Conservation (phyloP, 129 eudicot genomes). For the Saussurea involucrata region DNA sequence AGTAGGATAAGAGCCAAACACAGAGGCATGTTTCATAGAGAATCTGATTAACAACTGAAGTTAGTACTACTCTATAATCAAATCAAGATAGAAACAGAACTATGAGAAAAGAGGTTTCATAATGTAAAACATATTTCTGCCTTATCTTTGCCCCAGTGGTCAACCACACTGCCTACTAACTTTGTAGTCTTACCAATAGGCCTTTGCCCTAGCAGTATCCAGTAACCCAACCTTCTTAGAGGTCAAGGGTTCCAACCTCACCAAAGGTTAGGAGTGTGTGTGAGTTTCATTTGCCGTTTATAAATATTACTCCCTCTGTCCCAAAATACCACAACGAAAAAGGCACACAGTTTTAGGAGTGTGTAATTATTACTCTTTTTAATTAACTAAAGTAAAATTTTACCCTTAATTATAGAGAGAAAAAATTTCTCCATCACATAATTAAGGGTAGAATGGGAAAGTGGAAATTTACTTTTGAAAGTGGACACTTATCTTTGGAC, state of each 20-base stretch:
- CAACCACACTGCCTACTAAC: neutral
- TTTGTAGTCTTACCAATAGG: neutral
- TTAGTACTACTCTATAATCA: neutral
- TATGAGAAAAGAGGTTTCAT: neutral
- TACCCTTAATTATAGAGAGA: too few relatives aligned
- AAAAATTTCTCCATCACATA: too few relatives aligned
- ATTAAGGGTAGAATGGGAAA: too few relatives aligned
- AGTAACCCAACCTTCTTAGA: neutral
- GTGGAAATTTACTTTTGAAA: too few relatives aligned
- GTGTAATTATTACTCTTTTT: too few relatives aligned
- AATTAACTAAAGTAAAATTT: too few relatives aligned
- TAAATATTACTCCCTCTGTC: too few relatives aligned
- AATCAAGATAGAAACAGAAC: neutral
- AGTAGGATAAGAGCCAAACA: constrained; percentile 94
- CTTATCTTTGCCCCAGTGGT: neutral
- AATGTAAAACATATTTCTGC: neutral
- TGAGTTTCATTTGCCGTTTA: neutral
- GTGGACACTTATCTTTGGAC: too few relatives aligned
- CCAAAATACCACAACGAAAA: too few relatives aligned
- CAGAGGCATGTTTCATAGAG: constrained; percentile 96
- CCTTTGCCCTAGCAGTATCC: neutral
- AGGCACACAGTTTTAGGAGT: too few relatives aligned
- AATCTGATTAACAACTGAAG: constrained; percentile 48
- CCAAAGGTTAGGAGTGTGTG: neutral
- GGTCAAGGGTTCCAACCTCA: neutral